Percentiles rank a stretch among this genome's conserved stretches.
Evolutionary conservation across 495 filamentous ascomycete genomes (phyloP).

Genomic region (Hypoxylon crocopeplum): DNA sequence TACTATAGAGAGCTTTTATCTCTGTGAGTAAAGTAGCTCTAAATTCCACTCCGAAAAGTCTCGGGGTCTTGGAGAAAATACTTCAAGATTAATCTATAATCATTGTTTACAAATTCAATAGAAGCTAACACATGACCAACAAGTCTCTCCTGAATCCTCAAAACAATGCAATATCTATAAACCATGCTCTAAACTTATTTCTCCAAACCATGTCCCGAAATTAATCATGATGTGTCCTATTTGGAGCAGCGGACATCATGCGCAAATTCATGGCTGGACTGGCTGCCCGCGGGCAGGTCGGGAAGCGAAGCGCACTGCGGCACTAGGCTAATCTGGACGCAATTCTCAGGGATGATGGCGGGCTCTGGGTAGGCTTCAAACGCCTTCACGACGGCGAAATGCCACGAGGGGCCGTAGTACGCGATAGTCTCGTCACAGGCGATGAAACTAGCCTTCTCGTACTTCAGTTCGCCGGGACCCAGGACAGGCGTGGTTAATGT

Average conservation of each 20-base stretch:
- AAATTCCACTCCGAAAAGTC: no score
- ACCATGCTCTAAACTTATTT: no score
- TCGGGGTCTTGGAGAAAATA: no score
- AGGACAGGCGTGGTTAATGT: background rate
- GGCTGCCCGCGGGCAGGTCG: slow-evolving; percentile 3
- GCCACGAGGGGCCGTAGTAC: slow-evolving; percentile 28
- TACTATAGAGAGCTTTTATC: no score
- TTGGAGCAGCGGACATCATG: slow-evolving; percentile 16
- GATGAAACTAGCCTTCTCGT: slow-evolving; percentile 49
- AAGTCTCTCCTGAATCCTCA: no score
- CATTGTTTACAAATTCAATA: no score
- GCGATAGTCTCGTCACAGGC: slow-evolving; percentile 46
- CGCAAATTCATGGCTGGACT: slow-evolving; percentile 22
- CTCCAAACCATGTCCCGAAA: no score
- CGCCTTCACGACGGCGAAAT: slow-evolving; percentile 16
- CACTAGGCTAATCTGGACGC: slow-evolving; percentile 22
- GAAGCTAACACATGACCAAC: no score
- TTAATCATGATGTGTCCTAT: no score
- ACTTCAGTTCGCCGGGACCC: slow-evolving; percentile 5
- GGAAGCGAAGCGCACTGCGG: slow-evolving; percentile 26
- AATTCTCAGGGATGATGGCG: slow-evolving; percentile 10
- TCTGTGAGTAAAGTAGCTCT: no score
- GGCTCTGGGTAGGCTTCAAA: background rate
- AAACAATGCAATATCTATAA: no score
- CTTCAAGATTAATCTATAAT: no score